These are phyloP conservation scores for Phytophthora rubi DNA, from an alignment of 352 stramenopile species.

Conservation along the genomic window DNA sequence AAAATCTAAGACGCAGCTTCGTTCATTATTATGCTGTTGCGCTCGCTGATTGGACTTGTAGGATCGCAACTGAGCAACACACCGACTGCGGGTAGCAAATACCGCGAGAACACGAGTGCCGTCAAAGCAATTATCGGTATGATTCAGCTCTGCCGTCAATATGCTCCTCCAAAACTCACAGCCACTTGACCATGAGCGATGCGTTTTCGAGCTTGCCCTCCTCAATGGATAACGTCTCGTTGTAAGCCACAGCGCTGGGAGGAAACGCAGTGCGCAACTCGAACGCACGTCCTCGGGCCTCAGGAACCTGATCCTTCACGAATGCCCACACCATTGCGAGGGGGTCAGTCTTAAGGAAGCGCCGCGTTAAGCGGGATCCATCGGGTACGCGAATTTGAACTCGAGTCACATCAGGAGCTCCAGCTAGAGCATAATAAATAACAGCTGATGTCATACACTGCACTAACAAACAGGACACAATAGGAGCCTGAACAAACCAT, in stretches of 20 bases:
- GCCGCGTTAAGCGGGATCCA: constrained; percentile 67
- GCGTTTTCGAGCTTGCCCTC: constrained; percentile 79
- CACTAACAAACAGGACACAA: constrained; percentile 2
- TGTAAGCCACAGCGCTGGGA: constrained; percentile 55
- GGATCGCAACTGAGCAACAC: constrained; percentile 3
- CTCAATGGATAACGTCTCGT: constrained; percentile 59
- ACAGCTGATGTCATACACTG: neutral
- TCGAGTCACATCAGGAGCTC: constrained; percentile 56
- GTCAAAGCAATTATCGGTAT: neutral
- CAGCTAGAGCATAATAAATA: constrained; percentile 40
- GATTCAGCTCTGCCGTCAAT: neutral
- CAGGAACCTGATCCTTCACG: constrained; percentile 76
- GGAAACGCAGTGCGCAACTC: constrained; percentile 79
- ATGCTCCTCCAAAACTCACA: constrained; percentile 21
- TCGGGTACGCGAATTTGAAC: constrained; percentile 77
- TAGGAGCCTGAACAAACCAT: constrained; percentile 34
- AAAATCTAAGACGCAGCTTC: constrained; percentile 25
- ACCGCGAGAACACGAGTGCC: neutral
- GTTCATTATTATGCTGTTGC: constrained; percentile 29
- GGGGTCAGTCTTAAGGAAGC: constrained; percentile 77
- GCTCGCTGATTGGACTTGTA: constrained; percentile 1
- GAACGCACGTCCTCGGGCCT: constrained; percentile 70
- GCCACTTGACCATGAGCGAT: constrained; percentile 83
- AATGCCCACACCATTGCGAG: constrained; percentile 73
- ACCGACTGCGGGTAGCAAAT: neutral